Evolutionary conservation across 805 yeast species (phyloP), one percentile per base, ranked within the genome.

Genomic region (Vanderwaltozyma tropicalis): DNA sequence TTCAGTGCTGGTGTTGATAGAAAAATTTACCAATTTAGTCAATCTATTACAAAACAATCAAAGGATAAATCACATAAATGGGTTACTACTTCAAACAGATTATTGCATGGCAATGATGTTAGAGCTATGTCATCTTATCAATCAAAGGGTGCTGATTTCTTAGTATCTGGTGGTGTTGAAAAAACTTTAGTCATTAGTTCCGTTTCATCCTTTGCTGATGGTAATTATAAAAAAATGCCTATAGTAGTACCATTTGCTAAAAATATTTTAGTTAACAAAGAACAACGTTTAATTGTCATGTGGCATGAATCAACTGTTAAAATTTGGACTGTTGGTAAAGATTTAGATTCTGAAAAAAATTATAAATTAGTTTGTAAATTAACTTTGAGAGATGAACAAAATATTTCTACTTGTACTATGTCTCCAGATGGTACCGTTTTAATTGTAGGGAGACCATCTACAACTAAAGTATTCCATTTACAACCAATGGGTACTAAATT

Each of bases 1-100:
- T 89, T 85, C 59, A 73, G 89, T 29, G 94, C 92, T 5, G 96
- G 98, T 50, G 87, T 92, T 34, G 99, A 92, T 58, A 72, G 96
- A 50, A 87, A 87, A 54, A 85, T 92, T 34, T 82, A 76, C 53
- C 81, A 78, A 51, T 84, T 80, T 59, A 66, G 65, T 41, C 44
- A 55, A 30, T 19, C 33, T 4, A 60, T 54, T 40, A 47, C 61
- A 5, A 49, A 57, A n/a, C 47, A 38, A 4, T 40, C 40, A 18
- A 43, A 41, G 11, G 50, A 50, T 38, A 46, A 41, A 30, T 22
- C 32, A 7, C 31, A 36, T 29, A 76, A 77, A 53, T 89, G 97
- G 97, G 73, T 81, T 14, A 79, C 76, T 49, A 70, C 77, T 44
- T 72, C 78, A 38, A 84, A 78, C 58, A 71, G 95, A 52, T 68